Evolutionary conservation across 148 eudicot genomes (phyloP).

Genomic region (Silene uniflora): DNA sequence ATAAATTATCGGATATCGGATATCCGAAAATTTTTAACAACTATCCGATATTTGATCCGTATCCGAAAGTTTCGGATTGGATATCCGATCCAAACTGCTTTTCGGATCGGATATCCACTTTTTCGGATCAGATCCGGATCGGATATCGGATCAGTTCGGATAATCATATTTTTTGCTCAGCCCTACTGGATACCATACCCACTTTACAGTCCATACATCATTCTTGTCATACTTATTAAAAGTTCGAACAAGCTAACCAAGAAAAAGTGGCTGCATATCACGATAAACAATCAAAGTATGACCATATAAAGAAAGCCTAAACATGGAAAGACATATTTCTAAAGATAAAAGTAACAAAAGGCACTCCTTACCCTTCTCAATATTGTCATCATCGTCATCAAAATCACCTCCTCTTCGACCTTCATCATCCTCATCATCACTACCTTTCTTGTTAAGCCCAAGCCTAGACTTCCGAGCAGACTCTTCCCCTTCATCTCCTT

Average conservation of each 20-base stretch:
- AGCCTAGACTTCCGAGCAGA: slow-evolving; percentile 53
- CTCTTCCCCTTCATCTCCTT: slow-evolving; percentile 84
- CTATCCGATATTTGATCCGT: too few relatives aligned
- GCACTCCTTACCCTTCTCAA: slow-evolving; percentile 70
- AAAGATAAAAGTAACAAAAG: slow-evolving; percentile 1
- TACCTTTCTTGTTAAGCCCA: slow-evolving; percentile 53
- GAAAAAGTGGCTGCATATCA: not conserved
- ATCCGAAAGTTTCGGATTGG: too few relatives aligned
- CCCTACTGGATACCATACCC: too few relatives aligned
- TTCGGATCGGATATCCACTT: too few relatives aligned
- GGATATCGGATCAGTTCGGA: too few relatives aligned
- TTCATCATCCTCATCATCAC: slow-evolving; percentile 78
- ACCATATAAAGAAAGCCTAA: not conserved
- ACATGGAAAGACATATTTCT: not conserved
- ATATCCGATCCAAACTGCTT: too few relatives aligned
- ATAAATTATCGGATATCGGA: too few relatives aligned
- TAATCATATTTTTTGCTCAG: too few relatives aligned
- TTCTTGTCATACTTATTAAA: too few relatives aligned
- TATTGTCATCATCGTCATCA: slow-evolving; percentile 83
- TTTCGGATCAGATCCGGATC: too few relatives aligned
- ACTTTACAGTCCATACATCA: too few relatives aligned
- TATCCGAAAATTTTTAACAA: too few relatives aligned
- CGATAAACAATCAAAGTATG: not conserved
- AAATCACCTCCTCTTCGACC: slow-evolving; percentile 80
- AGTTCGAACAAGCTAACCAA: not conserved